A percentile compares a stretch with the other conserved stretches of the same genome.
phyloP scores from a whole-genome alignment of 179 eudicot genomes.

The Silene noctiflora region DNA sequence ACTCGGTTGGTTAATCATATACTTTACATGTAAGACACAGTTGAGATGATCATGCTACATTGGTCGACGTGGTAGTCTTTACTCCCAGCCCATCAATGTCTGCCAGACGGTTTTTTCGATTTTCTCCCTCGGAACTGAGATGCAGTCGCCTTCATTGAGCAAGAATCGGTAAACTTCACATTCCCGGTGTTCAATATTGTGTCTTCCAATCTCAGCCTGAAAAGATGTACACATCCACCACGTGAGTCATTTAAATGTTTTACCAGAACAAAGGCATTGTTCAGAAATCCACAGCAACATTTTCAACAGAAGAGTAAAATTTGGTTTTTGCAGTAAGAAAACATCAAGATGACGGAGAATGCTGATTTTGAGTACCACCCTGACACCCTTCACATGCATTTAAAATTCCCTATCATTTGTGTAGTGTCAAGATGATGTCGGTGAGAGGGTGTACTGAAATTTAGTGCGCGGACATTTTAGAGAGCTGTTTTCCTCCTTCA shows the following conservation, averaged over 20 bases:
- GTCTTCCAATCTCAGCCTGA: slow-evolving; percentile 82
- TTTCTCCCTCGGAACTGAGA: slow-evolving; percentile 43
- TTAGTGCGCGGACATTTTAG: too few relatives aligned
- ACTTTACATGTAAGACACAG: slow-evolving; percentile 17
- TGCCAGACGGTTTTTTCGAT: slow-evolving; percentile 66
- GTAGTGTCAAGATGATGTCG: too few relatives aligned
- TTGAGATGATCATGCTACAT: neutral
- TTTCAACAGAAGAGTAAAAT: too few relatives aligned
- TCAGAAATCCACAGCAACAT: neutral
- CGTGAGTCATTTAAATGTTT: neutral
- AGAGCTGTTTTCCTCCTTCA: too few relatives aligned
- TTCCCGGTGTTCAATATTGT: slow-evolving; percentile 61
- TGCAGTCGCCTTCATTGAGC: slow-evolving; percentile 67
- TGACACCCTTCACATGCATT: too few relatives aligned
- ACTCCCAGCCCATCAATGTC: slow-evolving; percentile 74
- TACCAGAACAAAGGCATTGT: neutral
- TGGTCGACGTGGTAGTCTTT: neutral
- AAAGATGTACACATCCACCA: neutral
- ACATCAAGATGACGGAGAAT: too few relatives aligned
- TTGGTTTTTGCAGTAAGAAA: too few relatives aligned
- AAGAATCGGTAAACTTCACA: slow-evolving; percentile 79
- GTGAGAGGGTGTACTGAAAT: too few relatives aligned
- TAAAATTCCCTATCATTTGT: too few relatives aligned
- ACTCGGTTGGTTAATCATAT: slow-evolving; percentile 17
- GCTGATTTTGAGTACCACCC: too few relatives aligned